phyloP scores from a whole-genome alignment of 352 stramenopile genomes.

The Phytopythium delawarense region DNA sequence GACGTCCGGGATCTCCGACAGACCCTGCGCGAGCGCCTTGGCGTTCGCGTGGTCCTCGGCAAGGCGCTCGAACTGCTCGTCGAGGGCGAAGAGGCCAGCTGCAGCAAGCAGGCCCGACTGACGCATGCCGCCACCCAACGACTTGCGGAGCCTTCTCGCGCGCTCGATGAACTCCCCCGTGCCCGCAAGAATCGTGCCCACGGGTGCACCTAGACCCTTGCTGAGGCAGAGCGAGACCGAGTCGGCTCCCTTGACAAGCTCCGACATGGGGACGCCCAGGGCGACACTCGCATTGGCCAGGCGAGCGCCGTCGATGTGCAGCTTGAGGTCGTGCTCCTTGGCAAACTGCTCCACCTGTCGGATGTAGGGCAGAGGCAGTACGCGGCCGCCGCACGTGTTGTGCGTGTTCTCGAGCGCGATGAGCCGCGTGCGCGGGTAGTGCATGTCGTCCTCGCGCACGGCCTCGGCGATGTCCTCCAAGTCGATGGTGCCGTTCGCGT shows the following conservation, averaged over 20 bases:
- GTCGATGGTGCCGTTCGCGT: conserved; percentile 62
- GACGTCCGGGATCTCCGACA: conserved; percentile 53
- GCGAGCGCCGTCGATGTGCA: conserved; percentile 93
- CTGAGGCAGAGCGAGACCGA: conserved; percentile 91
- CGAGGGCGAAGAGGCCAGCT: conserved; percentile 84
- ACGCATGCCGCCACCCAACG: conserved; percentile 93
- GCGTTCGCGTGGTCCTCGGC: conserved; percentile 66
- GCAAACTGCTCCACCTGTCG: conserved; percentile 47
- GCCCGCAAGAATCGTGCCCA: conserved; percentile 90
- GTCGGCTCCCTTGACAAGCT: conserved; percentile 73
- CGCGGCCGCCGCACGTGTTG: conserved; percentile 92
- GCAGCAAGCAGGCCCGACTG: conserved; percentile 90
- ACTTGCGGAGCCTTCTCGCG: conserved; percentile 90
- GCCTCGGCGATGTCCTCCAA: conserved; percentile 65
- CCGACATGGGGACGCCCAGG: conserved; percentile 38
- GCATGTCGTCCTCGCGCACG: conserved; percentile 52
- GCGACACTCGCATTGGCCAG: conserved; percentile 92
- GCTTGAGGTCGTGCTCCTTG: conserved; percentile 60
- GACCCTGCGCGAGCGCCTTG: conserved; percentile 39
- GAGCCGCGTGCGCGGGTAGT: conserved; percentile 74
- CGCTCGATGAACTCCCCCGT: conserved; percentile 72
- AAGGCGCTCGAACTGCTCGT: conserved; percentile 67
- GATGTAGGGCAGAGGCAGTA: conserved; percentile 78
- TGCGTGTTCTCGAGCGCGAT: conserved; percentile 96
- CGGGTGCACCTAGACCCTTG: conserved; percentile 90